Conservation (phyloP, 2,329 filamentous ascomycete species). For the Fonsecaea nubica region DNA sequence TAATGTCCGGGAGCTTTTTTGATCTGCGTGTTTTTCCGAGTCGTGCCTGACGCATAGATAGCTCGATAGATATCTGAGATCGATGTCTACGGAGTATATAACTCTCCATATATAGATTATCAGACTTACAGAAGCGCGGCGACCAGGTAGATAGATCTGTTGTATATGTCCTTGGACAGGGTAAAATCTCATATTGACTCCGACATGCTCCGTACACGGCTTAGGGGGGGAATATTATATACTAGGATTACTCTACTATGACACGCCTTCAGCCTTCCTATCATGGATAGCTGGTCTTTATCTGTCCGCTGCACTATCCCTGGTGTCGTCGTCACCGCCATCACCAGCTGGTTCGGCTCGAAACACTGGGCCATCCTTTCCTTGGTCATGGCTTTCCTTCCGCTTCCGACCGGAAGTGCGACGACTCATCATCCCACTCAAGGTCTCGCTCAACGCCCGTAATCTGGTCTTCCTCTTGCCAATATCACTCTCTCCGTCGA, state of each 20-base stretch:
- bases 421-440: conserved; percentile 30
- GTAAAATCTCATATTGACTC: not conserved
- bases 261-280: not conserved
- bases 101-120: too few species aligned
- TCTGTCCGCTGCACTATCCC: not conserved
- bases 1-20: too few species aligned
- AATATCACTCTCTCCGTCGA: not conserved
- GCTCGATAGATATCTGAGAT: not conserved
- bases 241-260: conserved; percentile 10
- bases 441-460: conserved; percentile 31
- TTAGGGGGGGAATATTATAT: conserved; percentile 3
- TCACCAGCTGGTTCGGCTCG: not conserved
- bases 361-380: conserved; percentile 14
- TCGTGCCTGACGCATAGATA: too few species aligned
- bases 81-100: too few species aligned
- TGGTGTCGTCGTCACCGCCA: not conserved
- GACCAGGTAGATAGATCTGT: not conserved
- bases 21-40: too few species aligned
- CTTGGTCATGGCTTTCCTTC: conserved; percentile 22
- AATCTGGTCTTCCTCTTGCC: conserved; percentile 23
- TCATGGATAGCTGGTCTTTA: not conserved
- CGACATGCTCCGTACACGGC: not conserved
- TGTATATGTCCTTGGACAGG: not conserved
- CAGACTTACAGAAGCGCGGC: too few species aligned
- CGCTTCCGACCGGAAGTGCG: not conserved